Conservation (phyloP, 208 protist species). For the Leishmania martiniquensis region DNA sequence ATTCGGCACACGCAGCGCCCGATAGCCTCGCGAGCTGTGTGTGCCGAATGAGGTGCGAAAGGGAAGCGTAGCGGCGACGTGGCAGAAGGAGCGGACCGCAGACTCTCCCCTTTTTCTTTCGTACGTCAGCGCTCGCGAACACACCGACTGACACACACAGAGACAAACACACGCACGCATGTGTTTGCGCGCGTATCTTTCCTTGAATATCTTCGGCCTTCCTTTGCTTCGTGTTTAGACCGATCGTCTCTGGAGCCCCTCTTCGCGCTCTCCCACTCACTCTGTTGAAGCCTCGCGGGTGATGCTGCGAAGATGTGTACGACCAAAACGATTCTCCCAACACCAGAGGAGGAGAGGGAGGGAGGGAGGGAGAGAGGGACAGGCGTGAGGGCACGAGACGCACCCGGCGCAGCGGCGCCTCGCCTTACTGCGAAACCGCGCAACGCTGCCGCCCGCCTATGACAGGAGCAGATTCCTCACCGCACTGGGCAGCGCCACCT, state of each 20-base stretch:
- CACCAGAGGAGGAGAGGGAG: background rate
- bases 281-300: background rate
- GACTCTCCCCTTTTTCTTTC: background rate
- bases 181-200: background rate
- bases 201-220: background rate
- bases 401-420: too few species aligned
- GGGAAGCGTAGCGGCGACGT: background rate
- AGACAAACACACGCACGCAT: too few species aligned
- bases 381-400: background rate
- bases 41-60: background rate
- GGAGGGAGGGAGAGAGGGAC: background rate
- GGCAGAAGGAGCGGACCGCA: background rate
- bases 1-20: background rate
- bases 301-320: background rate
- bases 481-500: constrained; percentile 57
- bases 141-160: too few species aligned
- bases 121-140: too few species aligned
- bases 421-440: background rate
- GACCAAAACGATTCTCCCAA: background rate
- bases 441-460: background rate
- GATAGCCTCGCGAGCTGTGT: background rate
- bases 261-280: too few species aligned
- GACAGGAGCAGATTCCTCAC: constrained; percentile 49
- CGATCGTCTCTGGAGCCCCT: background rate
- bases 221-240: background rate